Base-by-base conservation (phyloP, 148 eudicot genomes). In the Camellia sinensis region DNA sequence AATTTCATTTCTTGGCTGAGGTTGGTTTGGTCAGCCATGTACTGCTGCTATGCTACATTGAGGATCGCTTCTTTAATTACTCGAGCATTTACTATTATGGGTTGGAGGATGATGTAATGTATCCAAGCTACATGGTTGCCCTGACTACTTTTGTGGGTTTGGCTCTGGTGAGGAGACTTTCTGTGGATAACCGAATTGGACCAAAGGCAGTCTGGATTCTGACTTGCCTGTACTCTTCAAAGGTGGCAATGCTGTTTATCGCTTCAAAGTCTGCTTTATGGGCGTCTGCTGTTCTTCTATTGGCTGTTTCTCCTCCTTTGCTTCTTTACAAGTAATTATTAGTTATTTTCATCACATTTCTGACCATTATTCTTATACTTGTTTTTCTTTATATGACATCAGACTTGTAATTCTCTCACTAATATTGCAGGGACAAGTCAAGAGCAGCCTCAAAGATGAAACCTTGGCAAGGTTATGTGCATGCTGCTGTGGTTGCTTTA, bases 81-180 rank as follows among this genome's bases (percentile, higher is more conserved):
- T 93, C 97, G 43, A 91, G 90, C 81, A 90, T 93, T 62, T 93
- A 93, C 87, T 92, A 92, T 79, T 93, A 92, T 87, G 97, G 92
- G 72, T 83, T 89, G 64, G 98, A 95, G 81, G 97, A 95, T 63
- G 98, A 95, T 78, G 97, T 95, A 43, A 95, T 95, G 92, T 95
- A 95, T 79, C 98, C 98, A 12, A 93, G 97, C 80, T 95, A 93
- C 86, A 95, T 93, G 97, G 93, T 95, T 77, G 85, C 87, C 74
- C 75, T 87, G 89, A 91, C 98, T 72, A 95, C 97, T 69, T 87
- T 89, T 83, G 80, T 90, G 85, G 98, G 98, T 66, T 78, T 95
- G 85, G 97, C 90, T 85, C 83, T 95, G 82, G 94, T 89, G 75
- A 90, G 94, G 86, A 92, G 92, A 82, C 98, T 95, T 76, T 76